Percentiles rank a stretch among this genome's conserved stretches.
Evolutionary conservation across 2,329 filamentous ascomycete species (phyloP).

Genomic region (Paraphoma chrysanthemicola): DNA sequence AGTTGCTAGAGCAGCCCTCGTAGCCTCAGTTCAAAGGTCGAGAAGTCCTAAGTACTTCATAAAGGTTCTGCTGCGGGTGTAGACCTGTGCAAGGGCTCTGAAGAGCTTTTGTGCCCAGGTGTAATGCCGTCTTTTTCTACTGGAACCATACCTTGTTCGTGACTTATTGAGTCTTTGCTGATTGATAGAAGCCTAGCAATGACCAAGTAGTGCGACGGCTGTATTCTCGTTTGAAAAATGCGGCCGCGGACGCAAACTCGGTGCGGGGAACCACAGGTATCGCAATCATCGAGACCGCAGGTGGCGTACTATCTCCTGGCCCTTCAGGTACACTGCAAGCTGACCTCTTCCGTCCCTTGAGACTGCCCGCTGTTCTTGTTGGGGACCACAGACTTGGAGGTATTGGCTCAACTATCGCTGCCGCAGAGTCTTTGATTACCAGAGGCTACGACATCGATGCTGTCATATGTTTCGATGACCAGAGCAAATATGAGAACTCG

Average conservation of each 20-base stretch:
- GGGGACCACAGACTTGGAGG: slow-evolving; percentile 79
- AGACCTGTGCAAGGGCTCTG: no score
- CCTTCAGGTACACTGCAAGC: slow-evolving; percentile 79
- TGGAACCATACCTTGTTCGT: no score
- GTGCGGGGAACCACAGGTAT: slow-evolving; percentile 17
- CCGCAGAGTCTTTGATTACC: slow-evolving; percentile 78
- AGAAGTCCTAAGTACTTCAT: no score
- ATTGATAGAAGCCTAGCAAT: slow-evolving; percentile 30
- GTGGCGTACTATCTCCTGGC: slow-evolving; percentile 79
- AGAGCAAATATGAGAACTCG: slow-evolving; percentile 71
- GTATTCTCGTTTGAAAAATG: slow-evolving; percentile 17
- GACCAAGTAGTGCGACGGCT: slow-evolving; percentile 27
- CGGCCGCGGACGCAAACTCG: slow-evolving; percentile 10
- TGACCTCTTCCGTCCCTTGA: slow-evolving; percentile 76
- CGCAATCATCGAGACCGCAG: slow-evolving; percentile 80
- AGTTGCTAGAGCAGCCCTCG: no score
- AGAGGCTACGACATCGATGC: slow-evolving; percentile 79
- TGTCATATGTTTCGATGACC: slow-evolving; percentile 70
- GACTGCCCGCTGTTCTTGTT: slow-evolving; percentile 76
- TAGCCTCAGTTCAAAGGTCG: no score
- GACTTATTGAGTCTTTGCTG: background rate
- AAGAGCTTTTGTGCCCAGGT: no score
- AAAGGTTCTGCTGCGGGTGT: no score
- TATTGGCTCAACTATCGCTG: slow-evolving; percentile 80
- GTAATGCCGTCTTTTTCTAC: no score